Evolutionary conservation across 345 rosid species (phyloP).

Genomic region (Eucalyptus tenuipes): DNA sequence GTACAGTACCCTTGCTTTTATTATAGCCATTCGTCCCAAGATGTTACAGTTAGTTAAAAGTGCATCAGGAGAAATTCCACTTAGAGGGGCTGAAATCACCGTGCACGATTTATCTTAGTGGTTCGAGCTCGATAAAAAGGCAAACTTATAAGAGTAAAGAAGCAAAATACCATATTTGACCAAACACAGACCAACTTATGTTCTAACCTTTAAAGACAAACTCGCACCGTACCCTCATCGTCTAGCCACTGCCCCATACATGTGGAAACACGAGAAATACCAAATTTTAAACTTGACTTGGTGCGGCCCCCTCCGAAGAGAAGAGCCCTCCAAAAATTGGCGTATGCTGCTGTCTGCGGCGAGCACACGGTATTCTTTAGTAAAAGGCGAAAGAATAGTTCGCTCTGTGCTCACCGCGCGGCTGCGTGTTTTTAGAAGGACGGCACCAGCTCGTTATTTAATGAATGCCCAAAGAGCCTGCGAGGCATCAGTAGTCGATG

Average conservation of each 20-base stretch:
- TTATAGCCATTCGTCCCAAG: neutral
- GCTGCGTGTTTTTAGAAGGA: fast-evolving
- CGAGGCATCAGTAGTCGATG: fast-evolving
- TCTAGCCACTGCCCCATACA: too few species aligned
- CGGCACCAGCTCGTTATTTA: fast-evolving
- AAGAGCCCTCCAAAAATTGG: neutral
- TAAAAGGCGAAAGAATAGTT: slow-evolving; percentile 48
- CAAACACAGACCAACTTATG: too few species aligned
- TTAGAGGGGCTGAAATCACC: neutral
- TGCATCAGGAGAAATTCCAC: neutral
- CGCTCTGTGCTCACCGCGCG: slow-evolving; percentile 24
- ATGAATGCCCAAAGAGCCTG: neutral
- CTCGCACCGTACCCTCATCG: too few species aligned
- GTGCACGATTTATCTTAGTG: neutral
- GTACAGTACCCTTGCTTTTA: neutral
- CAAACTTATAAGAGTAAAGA: too few species aligned
- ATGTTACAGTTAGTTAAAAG: neutral
- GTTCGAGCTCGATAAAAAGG: neutral
- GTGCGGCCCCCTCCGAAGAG: neutral
- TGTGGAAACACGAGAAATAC: too few species aligned
- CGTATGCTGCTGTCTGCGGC: slow-evolving; percentile 9
- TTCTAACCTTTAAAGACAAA: too few species aligned
- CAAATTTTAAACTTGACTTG: neutral
- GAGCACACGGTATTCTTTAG: slow-evolving; percentile 40
- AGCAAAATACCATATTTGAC: too few species aligned